Evolutionary conservation across 805 yeast genomes (phyloP), one percentile per base, ranked within the genome.

Genomic region (Spathaspora gorwiae): DNA sequence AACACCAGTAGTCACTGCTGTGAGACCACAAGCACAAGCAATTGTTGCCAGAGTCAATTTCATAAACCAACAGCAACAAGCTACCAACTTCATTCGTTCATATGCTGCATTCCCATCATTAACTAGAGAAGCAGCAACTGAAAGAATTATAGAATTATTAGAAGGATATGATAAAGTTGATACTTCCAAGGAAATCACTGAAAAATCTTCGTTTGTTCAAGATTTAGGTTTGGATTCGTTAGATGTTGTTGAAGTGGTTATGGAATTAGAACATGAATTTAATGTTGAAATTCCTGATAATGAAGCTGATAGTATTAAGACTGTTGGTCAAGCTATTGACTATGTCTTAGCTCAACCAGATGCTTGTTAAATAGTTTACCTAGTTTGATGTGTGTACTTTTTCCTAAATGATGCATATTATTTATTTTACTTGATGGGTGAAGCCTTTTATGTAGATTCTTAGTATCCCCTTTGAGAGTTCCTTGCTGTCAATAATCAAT

Each of bases 91-190:
- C 29, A 37, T 60, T 37, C 62, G 70, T 49, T 58, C 54, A 39
- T 82, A 82, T 62, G 80, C 86, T 32, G 75, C 73, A 41, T 79
- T 78, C 49, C 84, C 87, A 27, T 73, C 76, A 29, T 70, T 83
- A 54, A 78, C 85, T 37, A 78, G 76, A 61, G 87, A 82, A n/a
- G 61, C 77, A 34, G 79, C 84, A 44, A 70, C 69, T 43, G 84
- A 80, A 55, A 75, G 89, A 69, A 70, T 83, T 45, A 58, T 80
- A 45, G 87, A 82, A 57, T 65, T 83, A 55, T 70, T 83, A 51
- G 86, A 82, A 62, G 80, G 84, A 7, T 82, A 77, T 64, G 83
- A 77, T 53, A 82, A 81, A 58, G 73, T 79, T 15, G 72, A 71
- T 37, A 24, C 49, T 31, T 51, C 60, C 40, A 69, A 66, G 47